phyloP scores from a whole-genome alignment of 2,329 filamentous ascomycete genomes.

The Stagonosporopsis vannaccii region DNA sequence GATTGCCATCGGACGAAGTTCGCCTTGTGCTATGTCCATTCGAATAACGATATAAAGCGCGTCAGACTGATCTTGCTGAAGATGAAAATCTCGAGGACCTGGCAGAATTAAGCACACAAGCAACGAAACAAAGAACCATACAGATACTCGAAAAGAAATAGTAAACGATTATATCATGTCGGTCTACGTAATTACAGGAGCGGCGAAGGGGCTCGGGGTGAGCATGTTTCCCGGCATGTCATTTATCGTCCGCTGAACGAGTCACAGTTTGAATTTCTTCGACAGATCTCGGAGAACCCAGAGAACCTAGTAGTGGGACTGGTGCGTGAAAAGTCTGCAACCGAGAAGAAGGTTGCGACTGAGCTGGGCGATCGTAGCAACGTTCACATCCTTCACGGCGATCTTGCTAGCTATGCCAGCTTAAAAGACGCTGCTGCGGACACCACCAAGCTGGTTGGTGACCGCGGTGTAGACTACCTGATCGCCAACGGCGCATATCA shows the following conservation, averaged over 20 bases:
- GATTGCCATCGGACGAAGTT: neutral
- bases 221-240: slow-evolving; percentile 12
- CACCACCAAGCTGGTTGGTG: slow-evolving; percentile 26
- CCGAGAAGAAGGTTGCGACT: slow-evolving; percentile 53
- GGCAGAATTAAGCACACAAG: neutral
- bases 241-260: neutral
- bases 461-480: slow-evolving; percentile 57
- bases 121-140: too few species aligned
- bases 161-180: slow-evolving; percentile 25
- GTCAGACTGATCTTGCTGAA: neutral
- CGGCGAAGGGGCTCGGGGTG: slow-evolving; percentile 38
- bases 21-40: neutral
- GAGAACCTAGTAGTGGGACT: slow-evolving; percentile 34
- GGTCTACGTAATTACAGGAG: slow-evolving; percentile 39
- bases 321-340: slow-evolving; percentile 51
- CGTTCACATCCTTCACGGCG: slow-evolving; percentile 33
- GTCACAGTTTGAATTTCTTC: slow-evolving; percentile 59
- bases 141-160: too few species aligned
- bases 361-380: slow-evolving; percentile 47
- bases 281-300: slow-evolving; percentile 54
- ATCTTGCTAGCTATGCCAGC: slow-evolving; percentile 29
- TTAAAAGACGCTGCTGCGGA: slow-evolving; percentile 33
- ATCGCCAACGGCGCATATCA: slow-evolving; percentile 60
- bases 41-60: neutral
- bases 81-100: too few species aligned